phyloP scores from a whole-genome alignment of 441 rosid genomes.

The Aquilaria agallochum region DNA sequence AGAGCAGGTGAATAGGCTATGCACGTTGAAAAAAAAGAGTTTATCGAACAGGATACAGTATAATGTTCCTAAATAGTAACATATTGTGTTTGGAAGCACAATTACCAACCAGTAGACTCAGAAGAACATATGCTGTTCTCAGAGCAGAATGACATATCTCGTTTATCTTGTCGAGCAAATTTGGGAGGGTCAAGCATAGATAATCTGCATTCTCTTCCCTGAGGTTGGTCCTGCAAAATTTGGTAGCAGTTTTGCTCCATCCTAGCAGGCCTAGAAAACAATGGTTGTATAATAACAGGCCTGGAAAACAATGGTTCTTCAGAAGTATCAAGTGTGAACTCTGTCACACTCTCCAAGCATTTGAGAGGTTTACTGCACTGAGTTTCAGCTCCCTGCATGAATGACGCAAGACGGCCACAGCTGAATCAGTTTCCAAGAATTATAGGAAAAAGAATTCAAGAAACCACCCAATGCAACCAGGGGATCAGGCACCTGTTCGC shows the following conservation, averaged over 20 bases:
- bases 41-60: too few relatives aligned
- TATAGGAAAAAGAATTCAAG: background rate
- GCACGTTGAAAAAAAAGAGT: too few relatives aligned
- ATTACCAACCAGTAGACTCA: slow-evolving; percentile 23
- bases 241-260: slow-evolving; percentile 24
- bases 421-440: slow-evolving; percentile 7
- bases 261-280: slow-evolving; percentile 34
- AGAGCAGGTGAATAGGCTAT: too few relatives aligned
- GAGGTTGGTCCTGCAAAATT: slow-evolving; percentile 10
- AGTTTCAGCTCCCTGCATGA: slow-evolving; percentile 9
- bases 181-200: slow-evolving; percentile 30
- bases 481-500: slow-evolving; percentile 36
- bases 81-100: background rate
- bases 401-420: background rate
- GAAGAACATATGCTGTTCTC: slow-evolving; percentile 14
- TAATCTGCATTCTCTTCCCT: slow-evolving; percentile 14
- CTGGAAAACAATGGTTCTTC: slow-evolving; percentile 44
- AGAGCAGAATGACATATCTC: slow-evolving; percentile 14
- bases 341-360: slow-evolving; percentile 19
- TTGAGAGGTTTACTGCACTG: slow-evolving; percentile 11
- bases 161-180: slow-evolving; percentile 39
- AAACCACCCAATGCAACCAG: background rate
- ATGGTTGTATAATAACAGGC: slow-evolving; percentile 28
- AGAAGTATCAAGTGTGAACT: slow-evolving; percentile 18
- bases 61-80: too few relatives aligned